Evolutionary conservation across 345 rosid genomes (phyloP), one percentile per base, ranked within the genome.

Genomic region (Geranium rotundifolium): DNA sequence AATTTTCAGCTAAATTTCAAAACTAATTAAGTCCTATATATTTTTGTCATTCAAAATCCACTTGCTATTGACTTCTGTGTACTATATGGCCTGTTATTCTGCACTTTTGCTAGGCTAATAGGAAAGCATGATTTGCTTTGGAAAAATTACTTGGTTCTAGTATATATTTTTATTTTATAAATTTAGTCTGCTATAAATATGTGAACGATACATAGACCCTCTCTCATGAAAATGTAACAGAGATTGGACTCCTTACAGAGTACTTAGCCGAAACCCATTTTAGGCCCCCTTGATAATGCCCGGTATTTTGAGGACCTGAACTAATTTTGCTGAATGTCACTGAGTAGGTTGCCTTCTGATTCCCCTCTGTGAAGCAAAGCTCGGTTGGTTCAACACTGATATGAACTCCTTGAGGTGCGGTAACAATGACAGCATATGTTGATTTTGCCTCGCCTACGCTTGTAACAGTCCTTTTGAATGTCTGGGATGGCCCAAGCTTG

Each of bases 211-310:
- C 41, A 34, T 23, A 20, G 55, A 39, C 46, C 66, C 62, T 29
- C 30, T 63, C 67, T 75, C 59, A 75, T 59, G 54, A 19, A 55
- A 77, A 75, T 54, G 27, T 55, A 12, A 59, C 69, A 27, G 82
- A 69, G 57, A 81, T 74, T 23, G 80, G 84, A 58, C 83, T 84
- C 62, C 76, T 68, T 31, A 78, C 82, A 17, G 31, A 62, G 58
- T 70, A 60, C 27, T 60, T 76, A 19, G 71, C 58, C 3, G 78
- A 78, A n/a, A 58, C 63, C 85, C 79, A 84, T 62, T 46, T 64
- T 56, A 82, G 67, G 55, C 61, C 70, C 15, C 87, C 77, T 20
- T 77, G 81, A 54, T 69, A 59, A 54, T 64, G 69, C 57, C 63
- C 65, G 9, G 71, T 58, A 6, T 63, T 16, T 30, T 58, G 31